Percentiles rank a stretch among this genome's conserved stretches.
These are phyloP conservation scores for Spinacia oleracea DNA, from an alignment of 179 eudicot genomes.

Conservation along the genomic window DNA sequence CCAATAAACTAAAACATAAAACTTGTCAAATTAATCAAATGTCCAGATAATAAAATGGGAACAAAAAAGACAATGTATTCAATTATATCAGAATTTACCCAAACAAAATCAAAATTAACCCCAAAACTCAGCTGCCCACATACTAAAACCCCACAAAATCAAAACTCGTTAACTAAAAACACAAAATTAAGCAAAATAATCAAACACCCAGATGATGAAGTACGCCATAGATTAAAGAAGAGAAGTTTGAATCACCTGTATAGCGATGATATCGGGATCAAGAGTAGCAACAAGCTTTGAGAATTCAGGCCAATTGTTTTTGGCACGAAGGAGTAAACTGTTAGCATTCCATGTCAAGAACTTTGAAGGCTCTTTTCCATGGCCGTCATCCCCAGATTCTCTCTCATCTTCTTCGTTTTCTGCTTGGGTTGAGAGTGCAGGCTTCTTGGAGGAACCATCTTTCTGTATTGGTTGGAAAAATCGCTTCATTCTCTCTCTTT, in stretches of 20 bases:
- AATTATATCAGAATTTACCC: not conserved
- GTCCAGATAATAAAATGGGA: constrained; percentile 2
- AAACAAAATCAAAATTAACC: constrained; percentile 3
- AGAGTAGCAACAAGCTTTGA: constrained; percentile 54
- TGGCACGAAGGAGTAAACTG: constrained; percentile 81
- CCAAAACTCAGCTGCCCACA: constrained; percentile 6
- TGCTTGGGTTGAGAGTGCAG: constrained; percentile 42
- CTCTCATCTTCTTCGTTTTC: constrained; percentile 17
- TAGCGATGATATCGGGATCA: constrained; percentile 89
- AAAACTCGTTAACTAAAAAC: constrained; percentile 7
- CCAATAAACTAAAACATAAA: constrained; percentile 4
- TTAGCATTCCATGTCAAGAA: constrained; percentile 97
- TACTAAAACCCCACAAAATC: not conserved
- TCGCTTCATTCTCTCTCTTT: constrained; percentile 53
- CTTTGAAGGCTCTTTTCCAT: constrained; percentile 69
- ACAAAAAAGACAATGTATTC: constrained; percentile 12
- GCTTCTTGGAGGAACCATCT: constrained; percentile 76
- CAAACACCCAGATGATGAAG: not conserved
- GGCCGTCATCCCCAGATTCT: constrained; percentile 16
- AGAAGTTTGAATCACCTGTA: constrained; percentile 54
- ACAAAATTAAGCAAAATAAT: not conserved
- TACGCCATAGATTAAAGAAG: not conserved
- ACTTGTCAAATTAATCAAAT: constrained; percentile 24
- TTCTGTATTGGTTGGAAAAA: constrained; percentile 82
- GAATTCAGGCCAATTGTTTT: constrained; percentile 81